Evolutionary conservation across 331 rosid genomes (phyloP), one percentile per base, ranked within the genome.

Genomic region (Malus hybrid): DNA sequence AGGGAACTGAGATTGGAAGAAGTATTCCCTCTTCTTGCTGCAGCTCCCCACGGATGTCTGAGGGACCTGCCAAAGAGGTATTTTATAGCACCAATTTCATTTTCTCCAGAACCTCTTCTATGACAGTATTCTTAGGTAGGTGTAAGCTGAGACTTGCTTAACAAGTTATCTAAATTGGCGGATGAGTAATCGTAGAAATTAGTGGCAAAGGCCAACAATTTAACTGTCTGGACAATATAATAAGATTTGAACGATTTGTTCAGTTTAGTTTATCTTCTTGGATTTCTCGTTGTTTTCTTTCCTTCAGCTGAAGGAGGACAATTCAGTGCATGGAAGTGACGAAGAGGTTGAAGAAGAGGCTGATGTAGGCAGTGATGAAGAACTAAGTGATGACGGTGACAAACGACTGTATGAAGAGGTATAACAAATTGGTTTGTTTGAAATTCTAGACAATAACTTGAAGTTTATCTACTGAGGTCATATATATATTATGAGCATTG

Each of bases 41-140:
- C 85, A 95, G 96, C 84, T 95, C 99, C 0, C 99, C 99, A 52
- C 93, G 97, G 83, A 24, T 87, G 50, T 90, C 97, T 2, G 99
- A 95, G 81, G 85, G 76, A 28, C 93, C 88, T 70, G 64, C 96
- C 15, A 95, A 95, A 81, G 97, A 95, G 99, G 99, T 95, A 85
- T 22, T 28, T 28, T 28, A 28, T 28, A 28, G 29, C 29, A 2
- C 29, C 29, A 42, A 19, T 31, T 29, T 72, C 14, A 33, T 18
- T 29, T 42, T 50, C 24, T 61, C 57, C 12, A 24, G 0, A 36
- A 15, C 5, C 31, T 36, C 13, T 3, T 28, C n/a, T 3, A 6
- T 4, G 18, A 32, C 55, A 71, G 3, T 24, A 67, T n/a, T 18
- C 16, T 71, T 20, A n/a, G 27, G 65, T 24, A 24, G 24, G 24